Conservation (phyloP, 1,284 basidiomycete genomes). For the Lignosus rhinocerotis region DNA sequence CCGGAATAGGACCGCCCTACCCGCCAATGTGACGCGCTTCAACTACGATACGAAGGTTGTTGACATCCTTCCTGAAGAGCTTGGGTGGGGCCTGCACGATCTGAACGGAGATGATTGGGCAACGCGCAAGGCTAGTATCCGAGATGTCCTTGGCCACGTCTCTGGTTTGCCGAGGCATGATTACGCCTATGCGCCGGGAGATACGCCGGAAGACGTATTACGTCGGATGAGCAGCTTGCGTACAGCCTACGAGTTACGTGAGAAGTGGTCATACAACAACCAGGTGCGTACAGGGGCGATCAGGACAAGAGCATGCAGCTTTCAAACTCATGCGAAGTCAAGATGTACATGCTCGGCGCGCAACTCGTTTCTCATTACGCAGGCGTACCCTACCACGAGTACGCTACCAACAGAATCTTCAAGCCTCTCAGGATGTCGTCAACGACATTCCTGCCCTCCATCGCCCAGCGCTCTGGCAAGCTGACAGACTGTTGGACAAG, state of each 20-base stretch:
- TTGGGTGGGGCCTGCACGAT: slow-evolving; percentile 35
- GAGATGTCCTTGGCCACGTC: slow-evolving; percentile 31
- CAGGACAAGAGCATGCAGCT: background rate
- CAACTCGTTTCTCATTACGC: slow-evolving; percentile 41
- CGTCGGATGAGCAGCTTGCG: slow-evolving; percentile 35
- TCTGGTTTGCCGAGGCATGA: slow-evolving; percentile 34
- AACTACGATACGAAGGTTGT: slow-evolving; percentile 38
- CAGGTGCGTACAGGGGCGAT: slow-evolving; percentile 27
- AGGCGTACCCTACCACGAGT: slow-evolving; percentile 33
- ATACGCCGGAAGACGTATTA: slow-evolving; percentile 32
- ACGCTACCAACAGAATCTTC: slow-evolving; percentile 32
- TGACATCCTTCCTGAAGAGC: slow-evolving; percentile 40
- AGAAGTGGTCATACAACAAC: slow-evolving; percentile 45
- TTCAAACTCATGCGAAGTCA: background rate
- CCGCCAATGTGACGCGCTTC: slow-evolving; percentile 9
- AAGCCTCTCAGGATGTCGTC: slow-evolving; percentile 33
- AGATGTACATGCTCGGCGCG: slow-evolving; percentile 16
- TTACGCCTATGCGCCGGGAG: slow-evolving; percentile 31
- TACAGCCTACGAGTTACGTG: slow-evolving; percentile 41
- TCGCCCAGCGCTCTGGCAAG: slow-evolving; percentile 34
- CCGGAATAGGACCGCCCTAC: slow-evolving; percentile 23
- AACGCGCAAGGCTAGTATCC: slow-evolving; percentile 36
- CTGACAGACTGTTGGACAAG: slow-evolving; percentile 34
- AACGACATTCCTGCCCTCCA: slow-evolving; percentile 36
- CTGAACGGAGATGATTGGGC: slow-evolving; percentile 35